Evolutionary conservation across 352 stramenopile genomes (phyloP).

Genomic region (Phytopythium sindhum): DNA sequence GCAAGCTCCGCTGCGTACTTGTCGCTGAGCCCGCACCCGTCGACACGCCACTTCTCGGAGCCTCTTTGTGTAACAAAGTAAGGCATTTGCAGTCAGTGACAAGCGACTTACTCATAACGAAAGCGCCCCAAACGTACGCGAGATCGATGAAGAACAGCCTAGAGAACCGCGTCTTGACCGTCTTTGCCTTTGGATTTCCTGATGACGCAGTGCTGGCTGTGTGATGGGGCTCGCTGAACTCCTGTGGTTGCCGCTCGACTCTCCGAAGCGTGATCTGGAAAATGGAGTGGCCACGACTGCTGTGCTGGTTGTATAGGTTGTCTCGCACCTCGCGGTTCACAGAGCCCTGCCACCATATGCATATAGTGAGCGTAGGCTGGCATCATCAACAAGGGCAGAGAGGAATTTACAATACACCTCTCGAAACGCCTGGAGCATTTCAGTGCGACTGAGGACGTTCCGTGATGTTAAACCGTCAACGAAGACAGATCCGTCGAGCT

Average conservation of each 20-base stretch:
- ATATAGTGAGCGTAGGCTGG: no score
- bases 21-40: conserved; percentile 46
- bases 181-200: background rate
- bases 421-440: conserved; percentile 58
- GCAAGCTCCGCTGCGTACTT: conserved; percentile 62
- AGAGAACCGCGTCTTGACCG: conserved; percentile 40
- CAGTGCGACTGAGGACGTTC: conserved; percentile 31
- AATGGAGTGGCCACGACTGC: conserved; percentile 62
- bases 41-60: conserved; percentile 67
- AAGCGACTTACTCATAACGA: background rate
- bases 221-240: background rate
- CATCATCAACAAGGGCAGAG: background rate
- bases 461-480: conserved; percentile 63
- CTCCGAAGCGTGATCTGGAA: conserved; percentile 66
- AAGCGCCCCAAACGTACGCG: conserved; percentile 26
- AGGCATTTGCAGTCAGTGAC: background rate
- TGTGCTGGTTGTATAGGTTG: conserved; percentile 75
- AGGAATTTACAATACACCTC: conserved; percentile 25
- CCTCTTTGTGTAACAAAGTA: conserved; percentile 23
- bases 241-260: conserved; percentile 15
- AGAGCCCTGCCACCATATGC: conserved; percentile 37
- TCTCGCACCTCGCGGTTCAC: conserved; percentile 64
- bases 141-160: conserved; percentile 74
- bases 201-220: background rate
- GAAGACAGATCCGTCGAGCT: conserved; percentile 64